These are phyloP conservation scores for Berberis thunbergii DNA, from an alignment of 164 flowering plant species.

Conservation along the genomic window DNA sequence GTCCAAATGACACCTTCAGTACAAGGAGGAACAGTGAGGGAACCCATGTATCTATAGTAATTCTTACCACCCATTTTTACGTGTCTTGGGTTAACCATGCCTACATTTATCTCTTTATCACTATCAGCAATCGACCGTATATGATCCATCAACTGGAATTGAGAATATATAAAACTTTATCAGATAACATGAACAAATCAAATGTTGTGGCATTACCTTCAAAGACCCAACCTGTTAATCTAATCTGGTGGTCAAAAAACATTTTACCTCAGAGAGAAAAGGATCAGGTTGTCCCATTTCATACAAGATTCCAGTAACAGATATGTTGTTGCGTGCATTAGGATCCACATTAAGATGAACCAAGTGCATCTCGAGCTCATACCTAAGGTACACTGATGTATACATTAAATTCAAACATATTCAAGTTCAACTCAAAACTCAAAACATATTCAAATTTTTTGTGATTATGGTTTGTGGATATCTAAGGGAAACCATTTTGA, in stretches of 20 bases:
- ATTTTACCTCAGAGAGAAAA: conserved; percentile 38
- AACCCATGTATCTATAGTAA: conserved; percentile 41
- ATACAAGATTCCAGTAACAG: conserved; percentile 52
- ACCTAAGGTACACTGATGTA: conserved; percentile 13
- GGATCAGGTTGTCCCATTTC: conserved; percentile 41
- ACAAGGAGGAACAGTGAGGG: conserved; percentile 41
- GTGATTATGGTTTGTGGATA: no score
- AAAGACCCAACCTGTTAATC: no score
- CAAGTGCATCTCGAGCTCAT: conserved; percentile 45
- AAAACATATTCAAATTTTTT: background rate
- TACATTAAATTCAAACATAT: no score
- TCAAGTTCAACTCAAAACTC: no score
- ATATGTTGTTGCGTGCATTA: conserved; percentile 10
- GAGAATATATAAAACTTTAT: background rate
- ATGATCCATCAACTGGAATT: conserved; percentile 17
- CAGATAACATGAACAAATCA: background rate
- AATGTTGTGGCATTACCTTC: no score
- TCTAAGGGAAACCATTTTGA: no score
- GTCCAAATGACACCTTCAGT: conserved; percentile 45
- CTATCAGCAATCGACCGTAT: conserved; percentile 14
- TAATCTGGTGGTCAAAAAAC: background rate
- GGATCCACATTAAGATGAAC: conserved; percentile 35
- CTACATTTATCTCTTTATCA: conserved; percentile 9
- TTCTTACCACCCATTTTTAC: conserved; percentile 22
- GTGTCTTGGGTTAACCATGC: conserved; percentile 24